Evolutionary conservation across 441 rosid genomes (phyloP).

Genomic region (Arabidopsis hybrid): DNA sequence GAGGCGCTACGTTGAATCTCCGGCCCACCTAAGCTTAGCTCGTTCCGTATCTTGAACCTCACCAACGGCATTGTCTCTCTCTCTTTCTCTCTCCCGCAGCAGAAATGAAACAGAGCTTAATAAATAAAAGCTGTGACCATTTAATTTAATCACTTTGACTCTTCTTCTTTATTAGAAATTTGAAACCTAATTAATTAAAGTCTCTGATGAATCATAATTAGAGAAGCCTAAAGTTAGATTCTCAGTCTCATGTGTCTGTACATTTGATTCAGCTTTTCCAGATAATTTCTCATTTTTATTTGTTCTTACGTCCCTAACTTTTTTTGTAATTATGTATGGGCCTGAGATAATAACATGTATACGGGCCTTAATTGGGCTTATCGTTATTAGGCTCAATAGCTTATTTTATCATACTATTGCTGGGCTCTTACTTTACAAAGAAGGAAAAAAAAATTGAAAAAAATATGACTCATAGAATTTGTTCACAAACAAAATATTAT

Average conservation of each 20-base stretch:
- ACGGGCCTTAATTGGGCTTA: slow-evolving; percentile 6
- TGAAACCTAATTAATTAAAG: slow-evolving; percentile 30
- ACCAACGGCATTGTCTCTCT: slow-evolving; percentile 74
- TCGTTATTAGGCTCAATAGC: background rate
- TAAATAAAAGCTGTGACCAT: slow-evolving; percentile 3
- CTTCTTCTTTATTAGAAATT: slow-evolving; percentile 6
- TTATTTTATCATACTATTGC: background rate
- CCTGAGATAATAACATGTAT: background rate
- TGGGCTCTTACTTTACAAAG: background rate
- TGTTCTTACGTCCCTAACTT: background rate
- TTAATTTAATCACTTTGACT: slow-evolving; percentile 1
- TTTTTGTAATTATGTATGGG: background rate
- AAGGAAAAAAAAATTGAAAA: no score
- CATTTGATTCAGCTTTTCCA: slow-evolving; percentile 41
- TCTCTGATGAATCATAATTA: slow-evolving; percentile 36
- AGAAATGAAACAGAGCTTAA: no score
- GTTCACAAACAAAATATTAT: no score
- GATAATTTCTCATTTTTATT: slow-evolving; percentile 13
- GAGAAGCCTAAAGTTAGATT: slow-evolving; percentile 36
- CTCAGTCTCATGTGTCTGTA: slow-evolving; percentile 23
- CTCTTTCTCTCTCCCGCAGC: slow-evolving; percentile 20
- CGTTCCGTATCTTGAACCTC: slow-evolving; percentile 81
- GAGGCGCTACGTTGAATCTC: slow-evolving; percentile 59
- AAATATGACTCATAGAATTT: no score
- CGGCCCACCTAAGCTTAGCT: slow-evolving; percentile 72